Conservation (phyloP, 1,284 basidiomycete genomes). For the Heterobasidion occidentale region DNA sequence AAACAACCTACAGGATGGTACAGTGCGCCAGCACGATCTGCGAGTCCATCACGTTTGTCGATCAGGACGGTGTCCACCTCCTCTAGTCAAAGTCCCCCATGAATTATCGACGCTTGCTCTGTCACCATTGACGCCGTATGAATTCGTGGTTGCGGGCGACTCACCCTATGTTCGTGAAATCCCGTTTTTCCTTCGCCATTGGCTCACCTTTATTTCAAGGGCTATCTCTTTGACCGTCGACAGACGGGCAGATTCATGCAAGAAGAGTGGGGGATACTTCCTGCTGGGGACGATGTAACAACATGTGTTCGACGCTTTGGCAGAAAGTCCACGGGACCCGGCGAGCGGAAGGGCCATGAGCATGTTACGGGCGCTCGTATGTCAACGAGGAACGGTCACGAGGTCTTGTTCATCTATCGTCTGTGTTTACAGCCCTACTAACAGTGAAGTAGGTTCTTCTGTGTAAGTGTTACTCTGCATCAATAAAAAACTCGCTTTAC, state of each 20-base stretch:
- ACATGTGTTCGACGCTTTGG: conserved; percentile 86
- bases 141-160: conserved; percentile 70
- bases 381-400: conserved; percentile 70
- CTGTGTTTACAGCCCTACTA: neutral
- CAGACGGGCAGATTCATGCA: conserved; percentile 59
- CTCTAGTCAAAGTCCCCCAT: conserved; percentile 53
- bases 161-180: conserved; percentile 49
- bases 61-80: conserved; percentile 48
- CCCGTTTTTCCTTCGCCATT: neutral
- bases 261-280: conserved; percentile 67
- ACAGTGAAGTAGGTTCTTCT: conserved; percentile 35
- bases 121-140: conserved; percentile 65
- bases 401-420: conserved; percentile 38
- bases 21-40: conserved; percentile 85
- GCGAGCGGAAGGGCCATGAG: conserved; percentile 32
- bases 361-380: conserved; percentile 80
- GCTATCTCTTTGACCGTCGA: conserved; percentile 84
- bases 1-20: conserved; percentile 39
- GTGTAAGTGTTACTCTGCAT: conserved; percentile 27
- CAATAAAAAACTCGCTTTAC: neutral
- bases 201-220: conserved; percentile 33
- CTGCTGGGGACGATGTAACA: conserved; percentile 41
- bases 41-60: conserved; percentile 60
- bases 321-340: conserved; percentile 30
- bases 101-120: conserved; percentile 59